A percentile compares a stretch with the other conserved stretches of the same genome.
These are phyloP conservation scores for Epichloe typhina DNA, from an alignment of 2,329 filamentous ascomycete species.

Conservation along the genomic window DNA sequence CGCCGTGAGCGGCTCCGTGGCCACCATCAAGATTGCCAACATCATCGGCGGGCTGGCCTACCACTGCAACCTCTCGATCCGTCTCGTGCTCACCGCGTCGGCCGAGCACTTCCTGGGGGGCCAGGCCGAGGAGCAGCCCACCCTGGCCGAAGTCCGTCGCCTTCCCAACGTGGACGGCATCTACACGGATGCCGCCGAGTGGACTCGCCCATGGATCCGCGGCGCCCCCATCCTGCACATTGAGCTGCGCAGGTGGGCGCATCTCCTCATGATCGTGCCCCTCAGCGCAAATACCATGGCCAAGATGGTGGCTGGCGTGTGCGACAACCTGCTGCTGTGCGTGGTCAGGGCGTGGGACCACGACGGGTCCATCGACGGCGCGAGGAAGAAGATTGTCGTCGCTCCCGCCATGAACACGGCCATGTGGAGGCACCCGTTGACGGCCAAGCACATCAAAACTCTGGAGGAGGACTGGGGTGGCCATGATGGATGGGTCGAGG, in stretches of 20 bases:
- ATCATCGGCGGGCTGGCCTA: constrained; percentile 47
- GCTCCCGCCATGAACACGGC: constrained; percentile 79
- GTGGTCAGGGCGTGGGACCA: constrained; percentile 84
- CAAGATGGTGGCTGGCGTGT: constrained; percentile 67
- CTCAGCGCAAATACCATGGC: constrained; percentile 76
- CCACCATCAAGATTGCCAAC: constrained; percentile 68
- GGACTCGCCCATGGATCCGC: constrained; percentile 63
- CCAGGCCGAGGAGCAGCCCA: constrained; percentile 66
- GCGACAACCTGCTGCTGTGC: constrained; percentile 60
- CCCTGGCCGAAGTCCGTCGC: constrained; percentile 40
- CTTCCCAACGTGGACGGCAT: constrained; percentile 66
- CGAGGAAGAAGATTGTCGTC: constrained; percentile 54
- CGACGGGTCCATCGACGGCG: constrained; percentile 41
- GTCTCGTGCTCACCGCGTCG: constrained; percentile 66
- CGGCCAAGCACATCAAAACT: constrained; percentile 53
- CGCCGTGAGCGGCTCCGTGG: constrained; percentile 47
- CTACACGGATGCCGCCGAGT: constrained; percentile 78
- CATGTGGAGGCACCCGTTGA: constrained; percentile 84
- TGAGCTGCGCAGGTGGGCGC: constrained; percentile 65
- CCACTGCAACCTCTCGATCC: constrained; percentile 55
- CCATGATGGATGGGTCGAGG: constrained; percentile 40
- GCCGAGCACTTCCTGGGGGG: constrained; percentile 66
- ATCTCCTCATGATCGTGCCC: constrained; percentile 68
- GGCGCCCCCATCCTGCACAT: constrained; percentile 81
- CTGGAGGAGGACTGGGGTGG: constrained; percentile 65